Base-by-base conservation (phyloP, 345 rosid species). In the Adansonia digitata region DNA sequence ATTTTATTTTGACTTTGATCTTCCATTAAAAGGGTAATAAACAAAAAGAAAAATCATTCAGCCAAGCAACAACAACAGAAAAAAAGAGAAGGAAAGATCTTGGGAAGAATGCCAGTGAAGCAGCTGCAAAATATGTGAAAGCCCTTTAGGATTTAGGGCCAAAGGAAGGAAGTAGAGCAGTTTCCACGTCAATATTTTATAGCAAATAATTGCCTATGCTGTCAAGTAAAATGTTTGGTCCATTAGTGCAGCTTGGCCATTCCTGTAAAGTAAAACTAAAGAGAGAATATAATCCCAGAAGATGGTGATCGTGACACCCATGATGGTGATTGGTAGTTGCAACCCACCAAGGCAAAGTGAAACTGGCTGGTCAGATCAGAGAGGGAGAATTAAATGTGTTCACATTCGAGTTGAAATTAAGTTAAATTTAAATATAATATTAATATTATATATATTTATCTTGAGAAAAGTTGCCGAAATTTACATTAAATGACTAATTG, bases 191-290 rank as follows among this genome's bases (percentile, higher is more conserved):
- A 56, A 4, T 56, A 29, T 1, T 31, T 1, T 31, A 31, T 31
- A 31, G n/a, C n/a, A n/a, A 1, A 13, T 6, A 65, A 65, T 43
- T 67, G 39, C n/a, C n/a, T n/a, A n/a, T n/a, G n/a, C n/a, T n/a
- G n/a, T n/a, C n/a, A n/a, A n/a, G n/a, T n/a, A n/a, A 27, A 46
- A 69, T 46, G 26, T 40, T 59, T 39, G 37, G 79, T 52, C 65
- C 42, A 29, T 13, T 31, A 22, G 12, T 34, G 3, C 55, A 42
- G 63, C 68, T 73, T 49, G 71, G 51, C 10, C 57, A 46, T 77
- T 68, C 42, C 43, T 2, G 42, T 49, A 73, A 75, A 75, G 81
- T 77, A 8, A 45, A 75, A 53, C 27, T n/a, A 55, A 55, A 22
- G 24, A 7, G 68, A 52, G 57, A 75, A 75, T 77, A 77, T 51